These are phyloP conservation scores for Carallia brachiata DNA, from an alignment of 345 rosid genomes.

Conservation along the genomic window DNA sequence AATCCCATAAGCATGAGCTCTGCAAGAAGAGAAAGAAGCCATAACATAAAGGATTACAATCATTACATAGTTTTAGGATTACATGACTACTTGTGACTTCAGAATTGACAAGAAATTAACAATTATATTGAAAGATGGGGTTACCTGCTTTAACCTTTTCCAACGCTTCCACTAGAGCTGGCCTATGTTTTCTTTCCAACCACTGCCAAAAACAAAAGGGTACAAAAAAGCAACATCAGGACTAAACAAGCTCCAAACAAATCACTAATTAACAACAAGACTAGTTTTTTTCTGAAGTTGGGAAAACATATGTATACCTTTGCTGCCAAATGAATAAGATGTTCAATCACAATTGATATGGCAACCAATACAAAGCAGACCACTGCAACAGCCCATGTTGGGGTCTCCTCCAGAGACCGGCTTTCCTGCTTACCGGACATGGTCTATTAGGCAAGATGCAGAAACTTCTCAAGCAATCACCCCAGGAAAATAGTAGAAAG, in stretches of 20 bases:
- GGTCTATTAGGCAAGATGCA: not conserved
- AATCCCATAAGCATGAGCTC: conserved; percentile 82
- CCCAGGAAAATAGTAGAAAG: not conserved
- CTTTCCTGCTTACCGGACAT: not conserved
- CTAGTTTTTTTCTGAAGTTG: too few species aligned
- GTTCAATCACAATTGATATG: conserved; percentile 73
- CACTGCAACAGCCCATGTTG: conserved; percentile 93
- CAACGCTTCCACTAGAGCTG: conserved; percentile 78
- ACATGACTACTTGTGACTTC: too few species aligned
- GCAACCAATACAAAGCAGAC: conserved; percentile 68
- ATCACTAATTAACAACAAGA: not conserved
- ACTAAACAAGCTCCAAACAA: not conserved
- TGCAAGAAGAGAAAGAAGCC: conserved; percentile 20
- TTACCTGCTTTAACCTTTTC: conserved; percentile 91
- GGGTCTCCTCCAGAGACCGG: conserved; percentile 55
- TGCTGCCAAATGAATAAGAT: conserved; percentile 52
- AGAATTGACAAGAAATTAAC: conserved; percentile 6
- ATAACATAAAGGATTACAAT: not conserved
- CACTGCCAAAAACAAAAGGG: conserved; percentile 38
- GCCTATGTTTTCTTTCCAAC: conserved; percentile 58
- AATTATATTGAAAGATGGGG: not conserved
- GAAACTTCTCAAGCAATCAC: too few species aligned
- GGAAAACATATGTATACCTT: conserved; percentile 34
- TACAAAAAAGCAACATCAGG: not conserved
- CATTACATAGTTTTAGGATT: not conserved